Evolutionary conservation across 768 basidiomycete species (phyloP).

Genomic region (Mycena olivaceomarginata): DNA sequence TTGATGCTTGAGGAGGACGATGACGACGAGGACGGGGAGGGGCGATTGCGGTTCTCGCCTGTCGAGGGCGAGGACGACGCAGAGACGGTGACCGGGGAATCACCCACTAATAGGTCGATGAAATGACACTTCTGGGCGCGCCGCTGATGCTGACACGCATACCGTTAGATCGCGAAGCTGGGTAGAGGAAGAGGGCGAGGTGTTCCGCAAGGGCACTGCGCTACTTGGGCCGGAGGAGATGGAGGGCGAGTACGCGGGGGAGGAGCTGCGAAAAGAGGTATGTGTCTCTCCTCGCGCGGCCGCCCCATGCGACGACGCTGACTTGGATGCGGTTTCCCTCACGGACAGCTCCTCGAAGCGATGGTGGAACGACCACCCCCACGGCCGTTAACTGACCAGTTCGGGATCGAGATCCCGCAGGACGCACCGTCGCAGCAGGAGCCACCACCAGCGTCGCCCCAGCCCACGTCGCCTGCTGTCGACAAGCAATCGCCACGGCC

Average conservation of each 20-base stretch:
- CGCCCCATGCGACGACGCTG: constrained; percentile 2
- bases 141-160: constrained; percentile 16
- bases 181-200: constrained; percentile 97
- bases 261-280: constrained; percentile 90
- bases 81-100: constrained; percentile 45
- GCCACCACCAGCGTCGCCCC: constrained; percentile 42
- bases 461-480: constrained; percentile 45
- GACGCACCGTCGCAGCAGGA: constrained; percentile 50
- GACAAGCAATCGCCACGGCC: constrained; percentile 72
- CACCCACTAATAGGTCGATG: constrained; percentile 72
- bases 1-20: constrained; percentile 66
- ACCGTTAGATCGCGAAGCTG: constrained; percentile 79
- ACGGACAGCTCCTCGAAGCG: constrained; percentile 82
- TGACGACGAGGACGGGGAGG: constrained; percentile 70
- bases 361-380: constrained; percentile 92
- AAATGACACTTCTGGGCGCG: neutral
- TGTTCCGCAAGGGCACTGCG: constrained; percentile 93
- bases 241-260: constrained; percentile 92
- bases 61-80: constrained; percentile 57
- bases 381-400: constrained; percentile 80
- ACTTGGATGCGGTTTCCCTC: constrained; percentile 23
- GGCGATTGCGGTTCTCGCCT: constrained; percentile 51
- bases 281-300: constrained; percentile 42
- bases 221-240: constrained; percentile 90
- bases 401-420: constrained; percentile 61